Conservation (phyloP, 106 monocot species). For the Amphibolis antarctica region DNA sequence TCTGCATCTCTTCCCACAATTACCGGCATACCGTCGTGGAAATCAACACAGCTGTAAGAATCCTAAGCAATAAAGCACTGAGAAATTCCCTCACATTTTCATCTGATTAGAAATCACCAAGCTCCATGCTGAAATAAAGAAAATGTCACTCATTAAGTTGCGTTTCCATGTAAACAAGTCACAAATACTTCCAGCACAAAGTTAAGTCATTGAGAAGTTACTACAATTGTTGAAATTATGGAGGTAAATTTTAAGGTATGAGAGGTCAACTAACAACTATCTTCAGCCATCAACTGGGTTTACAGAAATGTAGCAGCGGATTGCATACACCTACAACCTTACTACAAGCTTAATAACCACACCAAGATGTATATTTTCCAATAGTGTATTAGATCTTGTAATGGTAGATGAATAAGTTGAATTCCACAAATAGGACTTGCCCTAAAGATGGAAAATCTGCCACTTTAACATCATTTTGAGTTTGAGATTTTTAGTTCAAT, state of each 20-base stretch:
- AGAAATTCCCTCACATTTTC: background rate
- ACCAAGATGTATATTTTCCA: background rate
- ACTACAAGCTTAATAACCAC: background rate
- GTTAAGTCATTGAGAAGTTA: background rate
- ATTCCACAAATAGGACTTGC: background rate
- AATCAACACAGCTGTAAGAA: constrained; percentile 1
- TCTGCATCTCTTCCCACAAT: constrained; percentile 71
- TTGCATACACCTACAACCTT: background rate
- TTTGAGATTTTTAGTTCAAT: no score
- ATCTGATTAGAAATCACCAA: background rate
- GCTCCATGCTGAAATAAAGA: background rate
- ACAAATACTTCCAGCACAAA: background rate
- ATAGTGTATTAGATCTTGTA: background rate
- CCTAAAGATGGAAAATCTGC: background rate
- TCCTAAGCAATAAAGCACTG: background rate
- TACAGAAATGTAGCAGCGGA: no score
- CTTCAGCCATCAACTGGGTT: no score
- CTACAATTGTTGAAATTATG: background rate
- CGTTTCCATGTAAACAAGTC: background rate
- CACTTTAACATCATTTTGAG: background rate
- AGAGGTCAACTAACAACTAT: no score
- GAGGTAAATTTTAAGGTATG: no score
- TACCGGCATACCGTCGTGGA: constrained; percentile 44
- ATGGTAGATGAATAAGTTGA: background rate
- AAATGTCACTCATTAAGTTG: background rate